phyloP scores from a whole-genome alignment of 257 asterid genomes.

The Hygrophila difformis region DNA sequence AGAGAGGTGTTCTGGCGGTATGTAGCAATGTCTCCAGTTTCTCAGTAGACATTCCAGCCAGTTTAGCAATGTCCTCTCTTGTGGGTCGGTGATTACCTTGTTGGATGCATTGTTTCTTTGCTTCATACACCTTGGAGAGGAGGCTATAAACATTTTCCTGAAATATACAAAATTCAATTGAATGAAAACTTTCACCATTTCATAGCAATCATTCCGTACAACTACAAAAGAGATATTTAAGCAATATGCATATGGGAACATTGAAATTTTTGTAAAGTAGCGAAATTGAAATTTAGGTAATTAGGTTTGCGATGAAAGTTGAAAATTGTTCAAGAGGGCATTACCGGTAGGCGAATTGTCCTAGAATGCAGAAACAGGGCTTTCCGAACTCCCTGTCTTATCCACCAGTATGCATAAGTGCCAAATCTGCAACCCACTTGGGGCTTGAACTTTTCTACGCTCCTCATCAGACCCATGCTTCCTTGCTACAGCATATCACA shows the following conservation, averaged over 20 bases:
- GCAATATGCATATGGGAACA: too few relatives aligned
- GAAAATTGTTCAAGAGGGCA: slow-evolving; percentile 18
- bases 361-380: slow-evolving; percentile 85
- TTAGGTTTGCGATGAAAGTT: slow-evolving; percentile 11
- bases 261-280: too few relatives aligned
- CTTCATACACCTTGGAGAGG: slow-evolving; percentile 63
- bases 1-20: slow-evolving; percentile 64
- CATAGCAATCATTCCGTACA: too few relatives aligned
- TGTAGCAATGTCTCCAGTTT: slow-evolving; percentile 49
- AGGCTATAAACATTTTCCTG: slow-evolving; percentile 79
- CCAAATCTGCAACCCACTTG: slow-evolving; percentile 82
- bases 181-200: slow-evolving; percentile 11
- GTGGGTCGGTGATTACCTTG: slow-evolving; percentile 58
- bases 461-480: slow-evolving; percentile 88
- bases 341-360: slow-evolving; percentile 89
- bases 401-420: slow-evolving; percentile 96
- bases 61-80: slow-evolving; percentile 62
- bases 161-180: slow-evolving; percentile 16
- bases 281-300: too few relatives aligned
- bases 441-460: slow-evolving; percentile 90
- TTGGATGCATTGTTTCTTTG: slow-evolving; percentile 46
- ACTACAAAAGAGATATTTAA: too few relatives aligned
- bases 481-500: slow-evolving; percentile 57
- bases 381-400: slow-evolving; percentile 74
- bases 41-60: slow-evolving; percentile 69